Base-by-base conservation (phyloP, 1,139 yeast genomes). In the Scheffersomyces insectosa region DNA sequence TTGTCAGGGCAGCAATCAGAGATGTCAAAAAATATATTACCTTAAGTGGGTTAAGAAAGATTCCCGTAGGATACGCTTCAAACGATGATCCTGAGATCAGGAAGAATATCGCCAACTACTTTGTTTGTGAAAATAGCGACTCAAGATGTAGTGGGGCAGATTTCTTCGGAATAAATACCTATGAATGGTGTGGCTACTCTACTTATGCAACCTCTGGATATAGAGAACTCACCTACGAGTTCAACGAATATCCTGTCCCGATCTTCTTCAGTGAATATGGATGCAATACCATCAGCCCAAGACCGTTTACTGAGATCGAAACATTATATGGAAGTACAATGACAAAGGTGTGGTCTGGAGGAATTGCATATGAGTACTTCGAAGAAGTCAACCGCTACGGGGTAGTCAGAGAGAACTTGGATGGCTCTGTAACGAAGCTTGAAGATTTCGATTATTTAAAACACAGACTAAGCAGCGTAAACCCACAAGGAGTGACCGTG, bases 101-200 rank as follows among this genome's bases (percentile, higher is more conserved):
- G 50, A 61, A 62, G 33, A 56, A 60, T 39, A 48, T 79, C 33
- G 75, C 83, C 11, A 62, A 70, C 36, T 81, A 79, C 56, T 77
- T 80, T 52, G 68, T 70, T 12, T 81, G 86, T 59, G 73, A 67
- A 7, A 63, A 66, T 11, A 67, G 65, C 2, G 55, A 51, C 8
- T 67, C 50, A 8, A 14, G 29, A 14, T 39, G 54, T 5, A 45
- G 47, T 13, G 49, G 48, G 13, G 68, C 76, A 8, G 86, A 81
- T 52, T 81, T 81, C 51, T 75, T 79, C 52, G 85, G 83, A 1
- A 66, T 81, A 39, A 81, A 81, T 52, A 80, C 80, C 77, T 81
- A 80, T 56, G 85, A 80, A 55, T 82, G 87, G 86, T 82, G 87
- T 64, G 87, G 86, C 0, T 75, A 79, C 48, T 80, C 85, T 1